Base-by-base conservation (phyloP, 2,329 filamentous ascomycete species). In the Diaporthe longicolla region DNA sequence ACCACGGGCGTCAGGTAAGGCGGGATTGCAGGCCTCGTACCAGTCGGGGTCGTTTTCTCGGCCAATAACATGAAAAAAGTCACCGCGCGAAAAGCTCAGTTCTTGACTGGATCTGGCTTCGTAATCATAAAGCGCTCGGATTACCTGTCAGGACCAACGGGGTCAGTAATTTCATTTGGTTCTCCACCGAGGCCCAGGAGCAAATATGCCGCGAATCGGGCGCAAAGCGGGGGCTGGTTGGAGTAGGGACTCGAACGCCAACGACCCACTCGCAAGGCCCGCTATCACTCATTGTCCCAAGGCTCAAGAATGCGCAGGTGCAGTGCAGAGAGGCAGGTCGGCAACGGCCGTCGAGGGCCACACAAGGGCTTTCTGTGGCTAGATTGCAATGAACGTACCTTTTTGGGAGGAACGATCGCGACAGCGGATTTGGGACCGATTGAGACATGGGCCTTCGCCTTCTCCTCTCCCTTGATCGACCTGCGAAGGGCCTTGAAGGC, bases 11-110 rank as follows among this genome's bases (percentile, higher is more conserved):
- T 93, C 93, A 80, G 94, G 95, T 77, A 98, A 88, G 68, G 94
- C 90, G 75, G 97, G 97, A 82, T 99, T 99, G 88, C 95, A 98
- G 72, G 96, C 97, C 85, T 98, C 97, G 88, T 98, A 99, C 96
- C 97, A 99, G 82, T 98, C 95, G 54, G 87, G 86, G 82, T 98
- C 96, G 87, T 98, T 93, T 86, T 98, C 97, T 83, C 96, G 93
- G 80, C 94, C 95, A 83, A 98, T 96, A 77, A 99, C 97, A 86
- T 98, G 96, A 83, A 99, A 97, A 84, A 98, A 99, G 83, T 99
- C 97, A 81, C 97, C 97, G 82, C 95, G 94, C 77, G 93, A 95
- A 85, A 99, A 99, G 82, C 93, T 93, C 79, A 99, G 88, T 86
- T 98, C 93, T 82, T 96, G 93, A 70, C 85, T 85, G 75, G 91